Evolutionary conservation across 176 grass and related monocot species (phyloP).

Genomic region (Oryza meyeriana): DNA sequence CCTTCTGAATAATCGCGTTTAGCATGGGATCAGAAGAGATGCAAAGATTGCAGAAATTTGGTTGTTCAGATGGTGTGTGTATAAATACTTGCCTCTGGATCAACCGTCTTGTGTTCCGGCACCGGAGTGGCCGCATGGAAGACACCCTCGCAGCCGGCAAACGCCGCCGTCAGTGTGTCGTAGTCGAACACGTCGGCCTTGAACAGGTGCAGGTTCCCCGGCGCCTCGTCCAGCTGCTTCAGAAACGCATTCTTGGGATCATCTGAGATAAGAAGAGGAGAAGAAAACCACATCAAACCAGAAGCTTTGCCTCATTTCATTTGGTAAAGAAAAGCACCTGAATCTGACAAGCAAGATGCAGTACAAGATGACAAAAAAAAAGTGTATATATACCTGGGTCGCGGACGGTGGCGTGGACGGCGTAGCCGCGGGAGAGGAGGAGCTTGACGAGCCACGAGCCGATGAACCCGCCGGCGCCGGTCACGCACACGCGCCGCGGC

Average conservation of each 20-base stretch:
- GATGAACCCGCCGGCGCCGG: constrained; percentile 43
- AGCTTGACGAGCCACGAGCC: constrained; percentile 59
- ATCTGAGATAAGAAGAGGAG: background rate
- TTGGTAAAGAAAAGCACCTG: too few relatives aligned
- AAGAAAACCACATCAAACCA: too few relatives aligned
- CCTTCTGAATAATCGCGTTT: background rate
- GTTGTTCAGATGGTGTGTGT: background rate
- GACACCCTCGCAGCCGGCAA: constrained; percentile 48
- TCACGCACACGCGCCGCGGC: constrained; percentile 38
- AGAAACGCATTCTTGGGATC: constrained; percentile 44
- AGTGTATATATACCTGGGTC: constrained; percentile 45
- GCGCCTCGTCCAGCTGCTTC: constrained; percentile 33
- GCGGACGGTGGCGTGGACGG: constrained; percentile 52
- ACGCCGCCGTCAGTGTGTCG: constrained; percentile 29
- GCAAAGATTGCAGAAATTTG: too few relatives aligned
- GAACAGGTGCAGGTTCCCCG: constrained; percentile 41
- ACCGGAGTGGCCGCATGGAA: constrained; percentile 55
- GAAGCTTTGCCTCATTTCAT: too few relatives aligned
- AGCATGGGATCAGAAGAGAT: too few relatives aligned
- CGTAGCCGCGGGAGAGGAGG: constrained; percentile 50
- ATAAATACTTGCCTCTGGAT: constrained; percentile 22
- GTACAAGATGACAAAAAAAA: background rate
- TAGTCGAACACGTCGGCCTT: constrained; percentile 53
- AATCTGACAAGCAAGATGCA: background rate
- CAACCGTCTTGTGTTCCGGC: background rate